Base-by-base conservation (phyloP, 768 basidiomycete genomes). In the Leccinum disarticulatum region DNA sequence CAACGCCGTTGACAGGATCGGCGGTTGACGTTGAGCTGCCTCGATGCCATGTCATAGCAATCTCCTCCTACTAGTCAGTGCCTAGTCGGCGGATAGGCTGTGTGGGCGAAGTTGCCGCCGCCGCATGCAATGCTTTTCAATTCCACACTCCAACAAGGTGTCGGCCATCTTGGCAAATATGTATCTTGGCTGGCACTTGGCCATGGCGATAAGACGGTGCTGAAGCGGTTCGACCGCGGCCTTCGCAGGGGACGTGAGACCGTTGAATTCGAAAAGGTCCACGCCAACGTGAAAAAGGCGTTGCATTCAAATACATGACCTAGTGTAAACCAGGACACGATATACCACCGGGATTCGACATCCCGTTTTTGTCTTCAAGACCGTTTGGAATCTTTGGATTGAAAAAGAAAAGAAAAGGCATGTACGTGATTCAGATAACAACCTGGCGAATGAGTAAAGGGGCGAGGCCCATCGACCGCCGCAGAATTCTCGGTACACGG, bases 401-500 rank as follows among this genome's bases (percentile, higher is more conserved):
- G 38, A 41, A n/a, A n/a, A 36, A 28, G 13, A 35, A 43, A 10
- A n/a, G 41, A 10, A 25, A 7, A 48, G 6, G 19, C 8, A 48
- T 25, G 22, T 58, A 56, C 28, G 49, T 19, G 50, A 61, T 10
- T 50, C 59, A 52, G 36, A 38, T 33, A 35, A 51, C 52, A 38
- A 49, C n/a, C 17, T 43, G 2, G 41, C 17, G 41, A 43, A 43
- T 2, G 41, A 43, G 9, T 0, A 41, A 41, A 41, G 4, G 41
- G 41, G 7, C 4, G 41, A 41, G 41, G 15, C 41, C n/a, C n/a
- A 41, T n/a, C 41, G n/a, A n/a, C 9, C 41, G 41, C 38, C 9
- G 38, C 38, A 41, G 38, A 62, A 61, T 64, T 48, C 43, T 68
- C 30, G 47, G 66, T 72, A 72, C 70, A 72, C n/a, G 3, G 25